Conservation (phyloP, 805 yeast genomes). For the Saccharomycopsis sp. region DNA sequence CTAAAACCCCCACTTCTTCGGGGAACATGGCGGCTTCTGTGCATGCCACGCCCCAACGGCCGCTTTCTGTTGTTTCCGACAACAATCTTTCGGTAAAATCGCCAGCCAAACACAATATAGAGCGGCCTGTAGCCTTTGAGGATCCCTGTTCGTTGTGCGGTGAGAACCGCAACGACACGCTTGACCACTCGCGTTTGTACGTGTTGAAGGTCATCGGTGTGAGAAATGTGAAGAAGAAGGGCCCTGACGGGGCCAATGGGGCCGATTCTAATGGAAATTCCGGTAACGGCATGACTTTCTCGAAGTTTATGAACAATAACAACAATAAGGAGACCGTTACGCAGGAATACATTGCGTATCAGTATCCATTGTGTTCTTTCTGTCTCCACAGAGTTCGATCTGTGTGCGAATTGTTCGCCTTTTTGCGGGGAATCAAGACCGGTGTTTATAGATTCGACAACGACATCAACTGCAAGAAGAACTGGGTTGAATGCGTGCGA, state of each 20-base stretch:
- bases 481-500: slow-evolving; percentile 62
- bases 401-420: slow-evolving; percentile 77
- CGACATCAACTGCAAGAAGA: slow-evolving; percentile 36
- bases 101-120: not conserved
- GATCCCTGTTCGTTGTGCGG: slow-evolving; percentile 82
- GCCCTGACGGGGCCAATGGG: slow-evolving; percentile 10
- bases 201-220: slow-evolving; percentile 45
- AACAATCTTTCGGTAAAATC: slow-evolving; percentile 20
- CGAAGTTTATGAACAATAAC: slow-evolving; percentile 12
- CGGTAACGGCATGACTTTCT: slow-evolving; percentile 2
- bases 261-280: not conserved
- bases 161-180: slow-evolving; percentile 60
- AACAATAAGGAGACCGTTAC: slow-evolving; percentile 7
- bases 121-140: slow-evolving; percentile 62
- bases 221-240: slow-evolving; percentile 26
- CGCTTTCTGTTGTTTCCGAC: not conserved
- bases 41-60: slow-evolving; percentile 9
- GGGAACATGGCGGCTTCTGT: not conserved
- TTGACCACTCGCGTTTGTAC: slow-evolving; percentile 75
- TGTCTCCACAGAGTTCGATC: slow-evolving; percentile 77
- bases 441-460: slow-evolving; percentile 54
- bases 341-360: slow-evolving; percentile 30
- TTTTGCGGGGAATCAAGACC: slow-evolving; percentile 55
- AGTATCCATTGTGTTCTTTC: slow-evolving; percentile 71
- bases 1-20: not conserved